Evolutionary conservation across 2,329 filamentous ascomycete genomes (phyloP).

Genomic region (Sporothrix dimorphospora): DNA sequence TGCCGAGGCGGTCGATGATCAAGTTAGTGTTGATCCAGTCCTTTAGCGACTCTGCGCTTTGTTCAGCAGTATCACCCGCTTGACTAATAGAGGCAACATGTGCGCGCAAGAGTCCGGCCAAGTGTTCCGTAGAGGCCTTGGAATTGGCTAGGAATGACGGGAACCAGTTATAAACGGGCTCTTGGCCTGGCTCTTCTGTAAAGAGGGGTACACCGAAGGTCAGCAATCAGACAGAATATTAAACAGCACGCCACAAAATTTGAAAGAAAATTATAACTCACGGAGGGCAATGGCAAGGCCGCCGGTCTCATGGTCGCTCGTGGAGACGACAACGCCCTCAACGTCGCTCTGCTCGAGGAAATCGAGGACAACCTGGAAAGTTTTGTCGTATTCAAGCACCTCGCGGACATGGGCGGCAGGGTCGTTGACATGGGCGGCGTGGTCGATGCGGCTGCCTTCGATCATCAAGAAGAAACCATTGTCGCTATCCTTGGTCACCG

Average conservation of each 20-base stretch:
- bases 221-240: background rate
- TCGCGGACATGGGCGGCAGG: conserved; percentile 85
- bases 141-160: conserved; percentile 75
- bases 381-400: conserved; percentile 90
- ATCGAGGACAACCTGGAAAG: conserved; percentile 80
- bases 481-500: conserved; percentile 80
- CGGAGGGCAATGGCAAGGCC: conserved; percentile 81
- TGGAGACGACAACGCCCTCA: conserved; percentile 81
- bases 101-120: conserved; percentile 63
- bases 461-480: conserved; percentile 99
- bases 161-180: conserved; percentile 73
- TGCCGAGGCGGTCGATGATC: conserved; percentile 72
- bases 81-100: conserved; percentile 53
- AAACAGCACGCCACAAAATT: background rate
- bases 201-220: background rate
- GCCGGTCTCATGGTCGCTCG: conserved; percentile 95
- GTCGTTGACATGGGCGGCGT: conserved; percentile 86
- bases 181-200: conserved; percentile 53
- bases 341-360: conserved; percentile 76
- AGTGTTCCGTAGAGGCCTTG: conserved; percentile 76
- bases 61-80: background rate
- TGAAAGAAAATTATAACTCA: conserved; percentile 44
- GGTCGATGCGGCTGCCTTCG: conserved; percentile 93
- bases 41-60: conserved; percentile 45
- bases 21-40: conserved; percentile 70